phyloP scores from a whole-genome alignment of 2,329 filamentous ascomycete genomes.

The Calonectria crousiana region DNA sequence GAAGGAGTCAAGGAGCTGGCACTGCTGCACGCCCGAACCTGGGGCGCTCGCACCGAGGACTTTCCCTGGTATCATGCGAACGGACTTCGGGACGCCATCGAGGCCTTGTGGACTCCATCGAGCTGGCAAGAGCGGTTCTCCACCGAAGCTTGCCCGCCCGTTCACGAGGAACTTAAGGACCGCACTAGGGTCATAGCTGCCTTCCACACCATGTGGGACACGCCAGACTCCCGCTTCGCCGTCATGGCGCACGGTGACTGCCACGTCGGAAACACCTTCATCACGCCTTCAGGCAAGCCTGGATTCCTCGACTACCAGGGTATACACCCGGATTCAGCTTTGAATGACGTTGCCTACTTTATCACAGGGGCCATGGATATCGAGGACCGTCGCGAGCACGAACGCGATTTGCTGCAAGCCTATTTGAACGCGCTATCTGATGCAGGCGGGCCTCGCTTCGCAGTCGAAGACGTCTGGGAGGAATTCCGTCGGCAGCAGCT shows the following conservation, averaged over 20 bases:
- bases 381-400: conserved; percentile 15
- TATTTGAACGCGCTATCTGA: conserved; percentile 14
- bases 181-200: neutral
- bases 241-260: conserved; percentile 22
- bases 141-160: conserved; percentile 5
- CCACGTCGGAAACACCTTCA: conserved; percentile 23
- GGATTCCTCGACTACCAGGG: conserved; percentile 31
- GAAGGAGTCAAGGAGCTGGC: conserved; percentile 24
- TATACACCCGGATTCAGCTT: conserved; percentile 11
- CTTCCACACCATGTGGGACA: conserved; percentile 12
- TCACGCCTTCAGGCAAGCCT: conserved; percentile 13
- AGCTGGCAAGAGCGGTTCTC: conserved; percentile 23
- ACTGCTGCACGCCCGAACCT: conserved; percentile 25
- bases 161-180: neutral
- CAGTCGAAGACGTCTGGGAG: conserved; percentile 5
- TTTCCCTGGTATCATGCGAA: conserved; percentile 5
- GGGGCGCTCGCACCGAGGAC: neutral
- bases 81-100: conserved; percentile 7
- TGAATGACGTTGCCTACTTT: conserved; percentile 27
- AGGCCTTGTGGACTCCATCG: neutral
- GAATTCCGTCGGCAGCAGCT: conserved; percentile 28
- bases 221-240: conserved; percentile 7
- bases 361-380: conserved; percentile 5
- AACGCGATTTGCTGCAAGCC: conserved; percentile 19
- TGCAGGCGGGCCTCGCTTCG: neutral